Percentiles rank a stretch among this genome's conserved stretches.
Conservation (phyloP, 495 filamentous ascomycete species). For the Emericellopsis terricola region DNA sequence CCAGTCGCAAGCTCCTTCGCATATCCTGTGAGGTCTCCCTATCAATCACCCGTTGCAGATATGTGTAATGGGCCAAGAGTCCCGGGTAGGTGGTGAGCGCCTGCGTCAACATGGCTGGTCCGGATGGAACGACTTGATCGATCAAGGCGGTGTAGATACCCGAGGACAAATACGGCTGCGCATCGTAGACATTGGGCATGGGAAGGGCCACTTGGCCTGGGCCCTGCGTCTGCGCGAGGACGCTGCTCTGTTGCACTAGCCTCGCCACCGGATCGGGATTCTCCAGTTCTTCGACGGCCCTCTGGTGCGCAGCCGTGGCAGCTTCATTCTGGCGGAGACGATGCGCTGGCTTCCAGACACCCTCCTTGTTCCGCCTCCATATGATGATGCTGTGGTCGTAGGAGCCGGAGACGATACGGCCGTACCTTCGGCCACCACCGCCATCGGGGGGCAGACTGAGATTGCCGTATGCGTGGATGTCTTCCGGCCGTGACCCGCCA, state of each 20-base stretch:
- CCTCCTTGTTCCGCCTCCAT: conserved; percentile 71
- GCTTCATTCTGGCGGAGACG: conserved; percentile 51
- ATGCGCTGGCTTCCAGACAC: conserved; percentile 59
- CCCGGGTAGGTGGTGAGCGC: conserved; percentile 24
- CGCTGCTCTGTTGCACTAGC: too few relatives aligned
- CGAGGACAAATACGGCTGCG: background rate
- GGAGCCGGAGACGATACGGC: conserved; percentile 80
- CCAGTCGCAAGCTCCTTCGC: conserved; percentile 22
- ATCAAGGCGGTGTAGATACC: conserved; percentile 17
- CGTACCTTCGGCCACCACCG: conserved; percentile 74
- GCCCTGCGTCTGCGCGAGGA: too few relatives aligned
- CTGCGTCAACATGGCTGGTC: conserved; percentile 21
- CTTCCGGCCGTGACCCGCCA: conserved; percentile 54
- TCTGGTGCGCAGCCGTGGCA: conserved; percentile 17
- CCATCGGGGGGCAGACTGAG: conserved; percentile 65
- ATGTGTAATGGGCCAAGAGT: conserved; percentile 19
- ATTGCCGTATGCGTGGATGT: conserved; percentile 62
- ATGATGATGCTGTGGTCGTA: conserved; percentile 93
- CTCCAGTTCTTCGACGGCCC: too few relatives aligned
- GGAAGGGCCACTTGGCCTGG: background rate
- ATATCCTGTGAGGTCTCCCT: conserved; percentile 18
- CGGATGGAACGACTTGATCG: conserved; percentile 22
- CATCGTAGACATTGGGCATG: background rate
- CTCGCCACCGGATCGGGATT: too few relatives aligned
- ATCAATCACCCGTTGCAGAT: conserved; percentile 24